Evolutionary conservation across 352 stramenopile genomes (phyloP), one percentile per base, ranked within the genome.

Genomic region (Peronospora destructor): DNA sequence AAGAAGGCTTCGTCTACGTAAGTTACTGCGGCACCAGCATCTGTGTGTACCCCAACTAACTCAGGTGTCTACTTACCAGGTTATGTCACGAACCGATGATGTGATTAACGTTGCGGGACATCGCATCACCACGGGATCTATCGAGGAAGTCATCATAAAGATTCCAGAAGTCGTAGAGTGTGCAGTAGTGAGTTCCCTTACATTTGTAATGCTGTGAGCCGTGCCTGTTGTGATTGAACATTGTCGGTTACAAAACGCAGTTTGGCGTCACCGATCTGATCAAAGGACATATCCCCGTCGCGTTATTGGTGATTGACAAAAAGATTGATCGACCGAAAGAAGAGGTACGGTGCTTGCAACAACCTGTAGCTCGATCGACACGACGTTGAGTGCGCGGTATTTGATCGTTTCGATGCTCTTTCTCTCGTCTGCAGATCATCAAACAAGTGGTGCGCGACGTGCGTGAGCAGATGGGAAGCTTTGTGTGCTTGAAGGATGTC

Each of bases 51-150:
- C 14, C 14, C 25, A 30, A 29, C 30, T 55, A 45, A 52, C 26
- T 43, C 3, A 25, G 13, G 33, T 35, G 36, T 32, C 28, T 9
- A 32, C 28, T 30, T 29, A 4, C 0, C 47, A 86, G 75, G 84
- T 97, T 28, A 96, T 96, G 84, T 86, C 76, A 8, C 63, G 89
- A 59, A 93, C 79, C 6, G 87, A 97, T 63, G 88, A 97, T 55
- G 75, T 95, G 34, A 95, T 97, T 48, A 96, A 96, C 42, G 83
- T 91, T 26, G 74, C 85, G 0, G 88, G 85, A 5, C 87, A 97
- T 49, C 71, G 87, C 13, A 71, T 97, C 4, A 85, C 70, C 35
- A 95, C 85, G 13, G 88, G 85, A 34, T 79, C 71, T 9, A 92
- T 97, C 34, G 89, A 97, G 71, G 84, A 95, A 60, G 77, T 90